Conservation (phyloP, 1,284 basidiomycete genomes). For the Irpex lacteus region DNA sequence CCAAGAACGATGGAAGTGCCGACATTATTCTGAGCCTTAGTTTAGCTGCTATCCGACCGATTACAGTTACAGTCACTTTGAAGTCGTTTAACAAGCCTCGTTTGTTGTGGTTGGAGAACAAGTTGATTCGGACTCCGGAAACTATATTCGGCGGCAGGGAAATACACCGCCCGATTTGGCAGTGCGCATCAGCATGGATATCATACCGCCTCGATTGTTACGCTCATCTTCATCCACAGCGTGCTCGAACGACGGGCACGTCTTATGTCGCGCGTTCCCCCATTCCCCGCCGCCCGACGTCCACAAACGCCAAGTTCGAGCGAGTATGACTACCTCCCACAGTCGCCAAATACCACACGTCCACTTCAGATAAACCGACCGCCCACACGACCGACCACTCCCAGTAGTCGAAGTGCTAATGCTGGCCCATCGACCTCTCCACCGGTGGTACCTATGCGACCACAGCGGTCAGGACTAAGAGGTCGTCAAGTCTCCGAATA, state of each 20-base stretch:
- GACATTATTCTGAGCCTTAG: background rate
- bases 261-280: conserved; percentile 54
- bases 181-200: background rate
- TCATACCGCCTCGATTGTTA: background rate
- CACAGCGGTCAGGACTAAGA: conserved; percentile 33
- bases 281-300: conserved; percentile 38
- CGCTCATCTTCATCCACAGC: conserved; percentile 3
- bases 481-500: conserved; percentile 29
- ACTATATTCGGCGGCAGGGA: background rate
- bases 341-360: conserved; percentile 32
- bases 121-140: background rate
- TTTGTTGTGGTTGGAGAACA: background rate
- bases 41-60: background rate
- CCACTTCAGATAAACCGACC: conserved; percentile 51
- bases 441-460: conserved; percentile 29
- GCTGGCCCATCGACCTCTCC: conserved; percentile 17
- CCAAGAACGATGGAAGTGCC: conserved; percentile 16
- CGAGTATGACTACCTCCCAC: conserved; percentile 21
- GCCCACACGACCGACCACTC: conserved; percentile 31
- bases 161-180: conserved; percentile 1
- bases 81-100: background rate
- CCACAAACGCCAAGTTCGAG: conserved; percentile 20
- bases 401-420: conserved; percentile 23
- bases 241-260: conserved; percentile 1
- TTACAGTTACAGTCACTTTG: background rate